Base-by-base conservation (phyloP, 352 stramenopile species). In the Globisporangium carolinianum region DNA sequence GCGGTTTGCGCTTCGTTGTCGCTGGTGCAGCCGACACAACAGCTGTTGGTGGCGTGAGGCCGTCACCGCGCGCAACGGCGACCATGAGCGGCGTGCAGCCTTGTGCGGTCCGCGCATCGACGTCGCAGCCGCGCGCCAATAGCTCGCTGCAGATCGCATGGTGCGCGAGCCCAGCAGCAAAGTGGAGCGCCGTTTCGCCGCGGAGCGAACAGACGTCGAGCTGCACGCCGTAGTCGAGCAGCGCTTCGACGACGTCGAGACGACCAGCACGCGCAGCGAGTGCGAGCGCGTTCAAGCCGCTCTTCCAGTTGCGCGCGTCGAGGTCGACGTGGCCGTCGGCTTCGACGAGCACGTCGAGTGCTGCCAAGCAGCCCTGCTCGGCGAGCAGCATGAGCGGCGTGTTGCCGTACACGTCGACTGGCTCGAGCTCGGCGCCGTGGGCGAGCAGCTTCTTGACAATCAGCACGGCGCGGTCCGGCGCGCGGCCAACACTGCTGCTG, bases 371-470 rank as follows among this genome's bases (percentile, higher is more conserved):
- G 0, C 83, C 86, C 55, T 76, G 84, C 63, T 83, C 75, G 6
- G 82, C 80, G 0, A 94, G 64, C 17, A 95, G 67, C 82, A 94
- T 90, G 6, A 92, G 54, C 11, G 84, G 80, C 0, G 80, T 95
- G 42, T 91, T 89, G 37, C 86, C 86, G 60, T 87, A 95, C 37
- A 89, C 87, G 53, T 95, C 86, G 11, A 83, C 68, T 32, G 65
- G 72, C 51, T 94, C 76, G 7, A 91, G 57, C 32, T 70, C 60
- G 3, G 79, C 79, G 18, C 81, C 82, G 64, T 94, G 79, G 7
- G 78, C 71, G 9, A 94, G 51, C n/a, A 95, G 58, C 60, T 93
- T 94, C 60, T 88, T 83, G 35, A 94, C 82, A 54, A 94, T 83
- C 68, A 91, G 70, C 46, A 89, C 74, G 9, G 86, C 75, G 54